Conservation (phyloP, 805 yeast genomes). For the Clavispora santaluciae region DNA sequence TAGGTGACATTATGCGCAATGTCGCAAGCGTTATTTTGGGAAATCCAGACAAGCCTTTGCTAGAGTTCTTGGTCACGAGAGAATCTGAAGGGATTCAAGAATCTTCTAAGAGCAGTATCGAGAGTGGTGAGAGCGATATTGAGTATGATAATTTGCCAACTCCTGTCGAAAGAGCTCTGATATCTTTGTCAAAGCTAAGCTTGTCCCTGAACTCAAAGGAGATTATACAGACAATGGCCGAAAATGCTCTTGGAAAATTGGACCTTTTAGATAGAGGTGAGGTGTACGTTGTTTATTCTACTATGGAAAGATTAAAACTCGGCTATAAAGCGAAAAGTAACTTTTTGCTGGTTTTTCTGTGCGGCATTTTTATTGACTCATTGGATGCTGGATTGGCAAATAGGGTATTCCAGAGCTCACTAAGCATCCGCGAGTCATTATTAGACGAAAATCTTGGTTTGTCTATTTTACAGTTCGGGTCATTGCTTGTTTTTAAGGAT, state of each 20-base stretch:
- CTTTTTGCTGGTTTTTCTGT: constrained; percentile 57
- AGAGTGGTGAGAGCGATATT: constrained; percentile 14
- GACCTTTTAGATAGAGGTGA: constrained; percentile 54
- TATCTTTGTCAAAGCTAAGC: constrained; percentile 3
- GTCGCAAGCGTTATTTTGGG: constrained; percentile 28
- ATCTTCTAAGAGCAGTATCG: constrained; percentile 1
- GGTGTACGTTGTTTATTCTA: constrained; percentile 49
- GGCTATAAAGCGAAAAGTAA: constrained; percentile 52
- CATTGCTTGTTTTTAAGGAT: constrained; percentile 45
- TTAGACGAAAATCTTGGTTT: constrained; percentile 49
- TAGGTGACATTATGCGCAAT: constrained; percentile 32
- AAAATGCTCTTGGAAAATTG: constrained; percentile 35
- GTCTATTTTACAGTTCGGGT: constrained; percentile 51
- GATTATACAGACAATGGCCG: constrained; percentile 25
- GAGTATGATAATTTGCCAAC: constrained; percentile 13
- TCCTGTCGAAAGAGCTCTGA: neutral
- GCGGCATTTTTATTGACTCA: constrained; percentile 46
- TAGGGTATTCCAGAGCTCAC: constrained; percentile 44
- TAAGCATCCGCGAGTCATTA: constrained; percentile 50
- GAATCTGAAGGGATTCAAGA: constrained; percentile 19
- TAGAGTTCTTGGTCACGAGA: constrained; percentile 25
- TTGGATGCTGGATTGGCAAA: constrained; percentile 41
- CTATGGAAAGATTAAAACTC: constrained; percentile 41
- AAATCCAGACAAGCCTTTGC: constrained; percentile 20
- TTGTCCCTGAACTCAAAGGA: constrained; percentile 22